Conservation (phyloP, 495 filamentous ascomycete genomes). For the Stereocaulon alpinum region DNA sequence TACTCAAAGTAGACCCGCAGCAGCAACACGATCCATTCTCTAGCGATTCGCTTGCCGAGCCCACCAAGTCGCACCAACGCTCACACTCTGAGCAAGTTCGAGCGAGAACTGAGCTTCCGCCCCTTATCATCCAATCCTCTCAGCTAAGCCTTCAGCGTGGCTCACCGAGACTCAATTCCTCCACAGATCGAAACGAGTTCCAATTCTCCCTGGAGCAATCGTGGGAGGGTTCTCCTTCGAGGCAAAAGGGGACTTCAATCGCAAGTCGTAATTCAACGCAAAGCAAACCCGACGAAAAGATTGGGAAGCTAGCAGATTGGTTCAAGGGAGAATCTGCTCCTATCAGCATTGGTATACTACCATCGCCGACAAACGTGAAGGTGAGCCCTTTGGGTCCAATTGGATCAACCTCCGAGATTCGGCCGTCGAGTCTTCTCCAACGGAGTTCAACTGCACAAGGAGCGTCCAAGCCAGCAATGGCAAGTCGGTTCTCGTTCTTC, state of each 20-base stretch:
- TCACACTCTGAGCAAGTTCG: neutral
- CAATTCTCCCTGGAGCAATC: neutral
- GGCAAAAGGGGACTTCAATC: neutral
- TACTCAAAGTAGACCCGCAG: neutral
- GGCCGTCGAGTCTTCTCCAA: conserved; percentile 15
- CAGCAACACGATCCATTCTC: neutral
- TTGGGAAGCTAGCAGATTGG: conserved; percentile 36
- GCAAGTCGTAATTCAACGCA: neutral
- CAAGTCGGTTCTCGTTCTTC: conserved; percentile 20
- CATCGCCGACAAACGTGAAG: conserved; percentile 25
- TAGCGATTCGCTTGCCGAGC: neutral
- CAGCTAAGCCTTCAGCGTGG: neutral
- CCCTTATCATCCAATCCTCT: neutral
- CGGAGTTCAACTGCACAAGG: neutral
- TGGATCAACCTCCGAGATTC: conserved; percentile 19
- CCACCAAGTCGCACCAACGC: conserved; percentile 1
- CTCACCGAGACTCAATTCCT: neutral
- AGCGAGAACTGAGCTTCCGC: conserved; percentile 4
- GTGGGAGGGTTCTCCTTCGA: conserved; percentile 3
- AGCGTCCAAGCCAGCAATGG: conserved; percentile 12
- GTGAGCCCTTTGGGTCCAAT: conserved; percentile 10
- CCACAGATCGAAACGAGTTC: neutral
- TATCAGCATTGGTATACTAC: conserved; percentile 32
- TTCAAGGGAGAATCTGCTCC: conserved; percentile 44
- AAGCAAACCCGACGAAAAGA: conserved; percentile 2